Base-by-base conservation (phyloP, 805 yeast species). In the Torulaspora quercuum region DNA sequence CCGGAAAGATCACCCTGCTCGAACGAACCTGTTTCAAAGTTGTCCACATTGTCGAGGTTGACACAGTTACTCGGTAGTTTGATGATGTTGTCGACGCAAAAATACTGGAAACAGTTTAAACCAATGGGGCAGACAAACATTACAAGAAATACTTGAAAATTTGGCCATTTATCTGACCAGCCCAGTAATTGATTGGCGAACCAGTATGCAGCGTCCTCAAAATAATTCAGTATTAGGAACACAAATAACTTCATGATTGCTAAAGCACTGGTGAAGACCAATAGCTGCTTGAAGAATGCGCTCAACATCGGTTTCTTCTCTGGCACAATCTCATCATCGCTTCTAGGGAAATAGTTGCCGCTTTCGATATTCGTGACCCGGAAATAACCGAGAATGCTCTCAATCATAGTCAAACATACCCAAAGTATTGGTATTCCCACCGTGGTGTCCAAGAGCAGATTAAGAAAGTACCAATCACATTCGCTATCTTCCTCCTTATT, bases 381-480 rank as follows among this genome's bases (percentile, higher is more conserved):
- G 7, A 56, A 50, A 24, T 33, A 35, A 12, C 41, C 45, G 20
- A 60, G 73, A 2, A 68, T 36, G 10, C 59, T 62, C 55, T 80
- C 81, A 1, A 79, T 66, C 2, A 68, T 43, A 41, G 72, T 72
- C 18, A 89, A 68, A 15, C 67, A 61, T 5, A 60, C 59, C 77
- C 85, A 83, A 16, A 83, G 64, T 2, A 90, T 74, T 5, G 94
- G 94, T 2, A 90, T 90, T 0, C 98, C 98, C 5, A 89, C 72
- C 0, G 98, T 90, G 26, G 97, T 89, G 59, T 90, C 98, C 55
- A 90, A 75, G 18, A 90, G 70, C 24, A 90, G 73, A 52, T 85
- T 90, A 37, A 92, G 67, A 55, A 90, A 90, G 65, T 92, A 90
- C 92, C 96, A 92, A 49, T 86, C 90, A 61, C 97, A 92, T 6